Conservation (phyloP, 192 early-diverging fungal genomes). For the Mortierella antarctica region DNA sequence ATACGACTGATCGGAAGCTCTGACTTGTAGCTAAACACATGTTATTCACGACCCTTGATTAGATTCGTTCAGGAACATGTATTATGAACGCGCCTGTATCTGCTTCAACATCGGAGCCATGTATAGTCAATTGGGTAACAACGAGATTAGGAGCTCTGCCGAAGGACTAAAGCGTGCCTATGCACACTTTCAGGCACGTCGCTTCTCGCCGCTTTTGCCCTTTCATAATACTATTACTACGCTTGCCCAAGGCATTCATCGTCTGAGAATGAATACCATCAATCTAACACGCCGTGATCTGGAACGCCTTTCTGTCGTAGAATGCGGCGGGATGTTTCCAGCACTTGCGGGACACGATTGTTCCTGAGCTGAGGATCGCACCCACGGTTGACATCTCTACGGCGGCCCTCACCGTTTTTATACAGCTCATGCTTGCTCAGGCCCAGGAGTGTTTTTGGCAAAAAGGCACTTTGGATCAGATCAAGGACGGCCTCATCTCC, state of each 20-base stretch:
- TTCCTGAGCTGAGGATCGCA: slow-evolving; percentile 72
- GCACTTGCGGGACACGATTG: slow-evolving; percentile 66
- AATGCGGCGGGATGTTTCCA: slow-evolving; percentile 84
- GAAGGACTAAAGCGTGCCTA: slow-evolving; percentile 86
- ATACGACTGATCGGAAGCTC: not conserved
- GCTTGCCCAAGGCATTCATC: no score
- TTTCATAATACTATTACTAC: not conserved
- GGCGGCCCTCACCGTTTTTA: slow-evolving; percentile 71
- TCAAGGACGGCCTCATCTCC: slow-evolving; percentile 82
- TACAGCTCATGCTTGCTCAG: slow-evolving; percentile 89
- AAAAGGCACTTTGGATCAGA: slow-evolving; percentile 82
- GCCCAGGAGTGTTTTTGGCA: slow-evolving; percentile 96
- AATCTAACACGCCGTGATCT: no score
- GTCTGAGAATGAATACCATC: no score
- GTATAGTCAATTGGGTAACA: slow-evolving; percentile 82
- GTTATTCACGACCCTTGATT: slow-evolving; percentile 2
- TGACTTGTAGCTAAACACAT: not conserved
- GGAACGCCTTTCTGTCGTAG: slow-evolving; percentile 23
- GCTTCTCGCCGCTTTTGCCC: not conserved
- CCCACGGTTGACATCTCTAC: slow-evolving; percentile 78
- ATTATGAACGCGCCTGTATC: slow-evolving; percentile 86
- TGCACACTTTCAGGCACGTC: slow-evolving; percentile 77
- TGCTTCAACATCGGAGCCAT: slow-evolving; percentile 89
- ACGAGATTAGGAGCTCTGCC: slow-evolving; percentile 73
- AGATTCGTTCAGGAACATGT: slow-evolving; percentile 76